Evolutionary conservation across 768 basidiomycete species (phyloP).

Genomic region (Suillus tomentosus): DNA sequence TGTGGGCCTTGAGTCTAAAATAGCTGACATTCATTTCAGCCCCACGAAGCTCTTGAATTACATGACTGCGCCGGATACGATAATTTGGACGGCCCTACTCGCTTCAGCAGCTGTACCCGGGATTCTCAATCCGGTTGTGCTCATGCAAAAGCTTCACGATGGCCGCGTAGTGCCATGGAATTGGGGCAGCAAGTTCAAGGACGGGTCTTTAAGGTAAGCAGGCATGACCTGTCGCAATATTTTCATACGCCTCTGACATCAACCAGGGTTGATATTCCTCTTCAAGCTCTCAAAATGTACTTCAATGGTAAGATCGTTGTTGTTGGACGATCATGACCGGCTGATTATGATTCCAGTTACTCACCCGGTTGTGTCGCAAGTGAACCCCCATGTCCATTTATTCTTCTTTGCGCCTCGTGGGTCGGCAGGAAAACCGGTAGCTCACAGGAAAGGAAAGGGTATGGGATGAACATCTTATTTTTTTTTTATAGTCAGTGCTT

Average conservation of each 20-base stretch:
- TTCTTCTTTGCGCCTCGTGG: slow-evolving; percentile 94
- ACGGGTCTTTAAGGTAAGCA: slow-evolving; percentile 80
- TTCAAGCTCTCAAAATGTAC: slow-evolving; percentile 85
- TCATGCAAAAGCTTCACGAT: slow-evolving; percentile 88
- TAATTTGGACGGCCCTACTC: slow-evolving; percentile 79
- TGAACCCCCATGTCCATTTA: slow-evolving; percentile 87
- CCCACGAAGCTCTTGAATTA: slow-evolving; percentile 97
- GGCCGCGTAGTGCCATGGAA: slow-evolving; percentile 89
- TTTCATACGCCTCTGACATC: slow-evolving; percentile 16
- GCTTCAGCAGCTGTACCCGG: slow-evolving; percentile 96
- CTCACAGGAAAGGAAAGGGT: slow-evolving; percentile 93
- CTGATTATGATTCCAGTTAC: slow-evolving; percentile 55
- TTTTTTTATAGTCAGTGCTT: slow-evolving; percentile 6
- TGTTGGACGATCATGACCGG: slow-evolving; percentile 8
- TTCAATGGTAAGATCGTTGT: slow-evolving; percentile 63
- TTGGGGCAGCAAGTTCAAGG: slow-evolving; percentile 93
- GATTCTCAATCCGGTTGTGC: slow-evolving; percentile 90
- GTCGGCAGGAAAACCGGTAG: slow-evolving; percentile 89
- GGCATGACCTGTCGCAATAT: slow-evolving; percentile 2
- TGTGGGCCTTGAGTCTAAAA: neutral
- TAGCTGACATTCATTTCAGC: slow-evolving; percentile 39
- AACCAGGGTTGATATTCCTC: slow-evolving; percentile 88
- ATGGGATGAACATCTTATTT: neutral
- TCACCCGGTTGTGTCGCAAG: slow-evolving; percentile 92
- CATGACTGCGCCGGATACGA: slow-evolving; percentile 90